Evolutionary conservation across 2,329 filamentous ascomycete species (phyloP), one percentile per base, ranked within the genome.

Genomic region (Bimuria novae-zelandiae): DNA sequence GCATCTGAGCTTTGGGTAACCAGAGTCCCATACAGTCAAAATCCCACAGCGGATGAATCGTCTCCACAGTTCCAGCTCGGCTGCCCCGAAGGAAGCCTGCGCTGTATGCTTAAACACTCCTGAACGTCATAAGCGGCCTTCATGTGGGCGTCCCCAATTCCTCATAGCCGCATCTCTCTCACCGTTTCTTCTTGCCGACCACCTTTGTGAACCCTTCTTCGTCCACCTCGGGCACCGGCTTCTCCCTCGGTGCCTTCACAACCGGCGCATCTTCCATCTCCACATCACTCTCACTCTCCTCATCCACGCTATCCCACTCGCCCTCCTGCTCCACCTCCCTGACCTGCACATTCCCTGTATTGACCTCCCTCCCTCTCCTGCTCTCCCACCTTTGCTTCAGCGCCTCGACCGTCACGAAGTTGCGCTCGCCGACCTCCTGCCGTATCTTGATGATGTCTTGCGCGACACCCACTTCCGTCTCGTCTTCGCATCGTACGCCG

Each of bases 401-500:
- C 56, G 77, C 78, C 59, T 85, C 81, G 48, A 92, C 83, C 55
- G 82, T 82, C n/a, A 77, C 79, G 58, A 89, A 88, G 51, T 86
- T 80, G 14, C 89, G 89, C 56, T 83, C 81, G 52, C 80, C 78
- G 64, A 86, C 85, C 68, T 89, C 82, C 53, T 79, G 79, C 64
- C 86, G 81, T 58, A 93, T 76, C 47, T 81, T 80, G 72, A 95
- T 76, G 53, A 97, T 89, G 63, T 86, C 81, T 53, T 80, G 79
- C 8, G 92, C 92, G 6, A 96, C 84, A 51, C 87, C 83, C 48
- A 83, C 85, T 29, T 87, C 89, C 42, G 88, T 93, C 64, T 92
- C 92, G 73, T 99, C 94, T 67, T 97, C 94, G 23, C 97, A 84
- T 51, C 90, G 88, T 50, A 94, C 89, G 67, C 96, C 92, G 68